Evolutionary conservation across 306 rosid species (phyloP), one percentile per base, ranked within the genome.

Genomic region (Quercus alba): DNA sequence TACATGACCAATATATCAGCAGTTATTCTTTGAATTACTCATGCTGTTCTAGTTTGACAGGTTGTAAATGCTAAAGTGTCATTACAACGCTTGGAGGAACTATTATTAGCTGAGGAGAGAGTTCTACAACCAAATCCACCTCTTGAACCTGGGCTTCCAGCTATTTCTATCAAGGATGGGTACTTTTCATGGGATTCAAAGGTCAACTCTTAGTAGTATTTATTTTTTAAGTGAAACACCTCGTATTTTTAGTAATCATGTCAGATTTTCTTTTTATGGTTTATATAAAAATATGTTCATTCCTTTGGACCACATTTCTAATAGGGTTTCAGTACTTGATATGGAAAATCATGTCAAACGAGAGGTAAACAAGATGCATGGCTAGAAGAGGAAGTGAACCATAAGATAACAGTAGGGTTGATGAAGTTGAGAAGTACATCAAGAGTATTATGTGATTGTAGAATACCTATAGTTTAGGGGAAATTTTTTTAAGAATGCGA

Each of bases 41-140:
- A 76, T 77, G 55, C 61, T 72, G 33, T 56, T 86, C 35, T 86
- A 20, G 28, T 82, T 51, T 74, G 33, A 78, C 88, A 94, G 97
- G 88, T 89, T 75, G 97, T 91, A 71, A 94, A 87, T 88, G 97
- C 97, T 69, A 85, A 90, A 54, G 89, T 92, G 73, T 94, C 98
- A 9, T 84, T 94, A 41, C 94, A 92, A 71, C 97, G 97, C 56
- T 70, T 94, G 75, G 97, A 94, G 84, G 98, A 94, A 64, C 86
- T 94, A 20, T 73, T 94, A 79, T 88, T 84, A 73, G 81, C 82
- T 35, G 92, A 92, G 81, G 98, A 90, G 83, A 76, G 94, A 84
- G 70, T 79, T 81, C 85, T 90, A 56, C 78, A 68, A 54, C 92
- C 88, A 17, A 94, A 90, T 80, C 96, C 85, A 12, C 92, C 96